Base-by-base conservation (phyloP, 176 grass and related monocot genomes). In the Calamus simplicifolius region DNA sequence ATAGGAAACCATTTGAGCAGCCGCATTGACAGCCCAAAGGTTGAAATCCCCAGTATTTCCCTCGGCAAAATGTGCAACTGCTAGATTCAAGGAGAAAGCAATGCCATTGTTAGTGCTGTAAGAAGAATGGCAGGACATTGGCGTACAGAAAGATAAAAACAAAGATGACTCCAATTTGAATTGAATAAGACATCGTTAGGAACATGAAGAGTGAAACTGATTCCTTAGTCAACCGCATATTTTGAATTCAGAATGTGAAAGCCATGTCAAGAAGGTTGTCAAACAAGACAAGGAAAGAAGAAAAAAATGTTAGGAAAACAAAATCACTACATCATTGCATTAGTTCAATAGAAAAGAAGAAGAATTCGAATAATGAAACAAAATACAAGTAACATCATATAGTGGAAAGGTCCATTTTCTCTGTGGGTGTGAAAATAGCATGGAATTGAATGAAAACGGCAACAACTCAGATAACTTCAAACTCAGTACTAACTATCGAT, bases 51-150 rank as follows among this genome's bases (percentile, higher is more conserved):
- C 51, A 96, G 19, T 59, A 90, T 90, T 61, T 85, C 86, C 53
- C 91, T 76, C 2, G 91, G 91, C 64, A 96, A 59, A 26, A 96
- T 85, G 65, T 96, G 91, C 63, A 90, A 57, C 91, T 95, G 72
- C 52, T n/a, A 43, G 10, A 43, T 43, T 13, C 35, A 43, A 12
- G 35, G 35, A 43, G 35, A 43, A 43, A 43, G 35, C 8, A 43
- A 2, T 13, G 10, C 1, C 35, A 13, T 43, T 7, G 10, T 43
- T 43, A 43, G 0, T 13, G 35, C 12, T 43, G 35, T 43, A 43
- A 43, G 31, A 38, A 38, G 31, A 38, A 38, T 38, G 31, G 31
- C 10, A 10, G 31, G 7, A 38, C 7, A 38, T 10, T 10, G 31
- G 31, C 31, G 10, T 38, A 38, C 10, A 38, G 31, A 38, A 38